Evolutionary conservation across 75 land plant species (phyloP), one percentile per base, ranked within the genome.

Genomic region (Chamaecyparis obtusa): DNA sequence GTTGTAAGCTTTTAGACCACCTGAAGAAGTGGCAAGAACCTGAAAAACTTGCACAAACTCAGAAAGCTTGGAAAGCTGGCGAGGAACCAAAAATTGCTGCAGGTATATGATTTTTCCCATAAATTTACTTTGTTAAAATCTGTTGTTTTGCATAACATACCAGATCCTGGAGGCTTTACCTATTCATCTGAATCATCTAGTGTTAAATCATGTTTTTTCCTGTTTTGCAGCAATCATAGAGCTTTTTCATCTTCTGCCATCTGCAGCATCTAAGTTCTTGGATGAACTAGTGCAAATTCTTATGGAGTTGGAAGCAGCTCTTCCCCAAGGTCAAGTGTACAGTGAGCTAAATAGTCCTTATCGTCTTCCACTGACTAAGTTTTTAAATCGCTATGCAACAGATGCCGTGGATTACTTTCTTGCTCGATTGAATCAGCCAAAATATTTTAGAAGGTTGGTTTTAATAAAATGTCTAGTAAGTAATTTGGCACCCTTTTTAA

Each of bases 31-130:
- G 99, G 99, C 88, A 96, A 67, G 99, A 98, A 87, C 99, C 99
- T n/a, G 99, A 98, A 74, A 98, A 98, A 83, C 98, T 98, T 88
- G 97, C 96, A 36, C 94, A 92, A 84, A 89, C 89, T 86, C 97
- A 94, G 87, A 97, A 96, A 82, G 92, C 95, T 15, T 98, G 99
- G 99, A 98, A 98, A 84, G 87, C 99, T 88, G 99, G 99, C 39
- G 99, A 98, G 84, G 99, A 98, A 82, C 99, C 99, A 54, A 98
- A 98, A 88, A 94, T 98, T 87, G 99, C 99, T 75, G 99, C 99
- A 86, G 99, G 99, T 97, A 87, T 84, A 37, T 84, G 5, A 44
- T 39, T 69, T 44, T 67, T 15, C 36, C 0, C 46, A 56, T 77
- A 21, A 36, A 17, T 60, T 9, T n/a, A 3, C 41, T 9, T 14